Evolutionary conservation across 305 asterid species (phyloP).

Genomic region (Striga hermonthica): DNA sequence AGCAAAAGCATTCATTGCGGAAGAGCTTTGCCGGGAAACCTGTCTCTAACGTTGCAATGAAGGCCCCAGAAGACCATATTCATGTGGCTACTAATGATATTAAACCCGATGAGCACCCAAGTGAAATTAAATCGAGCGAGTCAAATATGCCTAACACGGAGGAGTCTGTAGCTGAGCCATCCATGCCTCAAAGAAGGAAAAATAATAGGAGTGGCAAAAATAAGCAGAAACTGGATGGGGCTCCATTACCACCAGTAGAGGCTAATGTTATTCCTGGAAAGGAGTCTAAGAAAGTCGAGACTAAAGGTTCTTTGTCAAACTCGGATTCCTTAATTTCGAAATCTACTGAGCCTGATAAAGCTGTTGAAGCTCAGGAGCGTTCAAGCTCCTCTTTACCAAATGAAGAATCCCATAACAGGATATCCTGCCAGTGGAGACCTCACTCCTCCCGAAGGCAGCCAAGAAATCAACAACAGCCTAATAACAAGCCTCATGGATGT

Average conservation of each 20-base stretch:
- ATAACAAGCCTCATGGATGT: constrained; percentile 55
- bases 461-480: constrained; percentile 69
- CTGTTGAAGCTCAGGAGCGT: constrained; percentile 39
- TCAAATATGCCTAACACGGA: constrained; percentile 39
- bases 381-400: constrained; percentile 37
- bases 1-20: constrained; percentile 50
- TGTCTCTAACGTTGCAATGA: constrained; percentile 31
- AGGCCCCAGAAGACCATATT: constrained; percentile 37
- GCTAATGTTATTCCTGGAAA: constrained; percentile 37
- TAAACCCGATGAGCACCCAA: constrained; percentile 33
- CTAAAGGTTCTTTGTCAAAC: constrained; percentile 38
- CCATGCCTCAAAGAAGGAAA: constrained; percentile 60
- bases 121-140: constrained; percentile 39
- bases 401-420: constrained; percentile 59
- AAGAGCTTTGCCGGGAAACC: constrained; percentile 45
- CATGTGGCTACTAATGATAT: constrained; percentile 35
- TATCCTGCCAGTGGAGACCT: constrained; percentile 53
- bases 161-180: constrained; percentile 39
- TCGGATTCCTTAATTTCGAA: constrained; percentile 39
- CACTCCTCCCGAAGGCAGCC: constrained; percentile 62
- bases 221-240: constrained; percentile 56
- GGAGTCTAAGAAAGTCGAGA: constrained; percentile 15
- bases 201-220: constrained; percentile 48
- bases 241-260: constrained; percentile 34
- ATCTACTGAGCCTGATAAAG: constrained; percentile 37